Evolutionary conservation across 768 basidiomycete species (phyloP), one percentile per base, ranked within the genome.

Genomic region (Dioszegia hungarica): DNA sequence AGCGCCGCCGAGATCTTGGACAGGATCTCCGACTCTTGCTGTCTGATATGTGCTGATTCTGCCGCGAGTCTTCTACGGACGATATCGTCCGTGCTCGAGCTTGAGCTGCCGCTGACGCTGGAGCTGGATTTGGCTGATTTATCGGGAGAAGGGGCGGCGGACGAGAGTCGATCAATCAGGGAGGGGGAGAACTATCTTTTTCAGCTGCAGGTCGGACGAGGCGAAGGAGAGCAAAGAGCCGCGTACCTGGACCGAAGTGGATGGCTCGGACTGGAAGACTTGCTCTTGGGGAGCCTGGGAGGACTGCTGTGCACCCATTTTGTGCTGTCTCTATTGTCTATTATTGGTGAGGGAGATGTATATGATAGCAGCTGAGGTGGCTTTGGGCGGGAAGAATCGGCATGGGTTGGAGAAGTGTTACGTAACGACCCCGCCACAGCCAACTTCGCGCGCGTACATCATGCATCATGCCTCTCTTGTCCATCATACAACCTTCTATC

Each of bases 131-230:
- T 33, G n/a, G 52, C 14, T 14, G 45, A 31, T 19, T 46, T 34
- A 2, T 57, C 38, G 40, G 63, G 33, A 45, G 63, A 41, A 27
- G 59, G 46, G 48, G 54, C 49, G 3, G 75, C 67, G n/a, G 64
- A 63, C 11, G 73, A 67, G 5, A 77, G 71, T 41, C 75, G 69
- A 40, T 64, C 60, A 28, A 76, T 66, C 17, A 77, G 58, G 12
- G 75, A 67, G 0, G 75, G 75, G 0, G 76, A 70, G 68, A 77
- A 76, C 75, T 76, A n/a, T 2, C 8, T 39, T 3, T 43, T 25
- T 40, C 37, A 52, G 44, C 34, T 24, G 25, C 14, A 3, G 31
- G 8, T 20, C 4, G 25, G 8, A 12, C 22, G 20, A 24, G 22
- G 20, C 33, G 39, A n/a, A 3, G n/a, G n/a, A n/a, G n/a, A n/a